These are phyloP conservation scores for Pythium apleroticum DNA, from an alignment of 352 stramenopile species.

Conservation along the genomic window DNA sequence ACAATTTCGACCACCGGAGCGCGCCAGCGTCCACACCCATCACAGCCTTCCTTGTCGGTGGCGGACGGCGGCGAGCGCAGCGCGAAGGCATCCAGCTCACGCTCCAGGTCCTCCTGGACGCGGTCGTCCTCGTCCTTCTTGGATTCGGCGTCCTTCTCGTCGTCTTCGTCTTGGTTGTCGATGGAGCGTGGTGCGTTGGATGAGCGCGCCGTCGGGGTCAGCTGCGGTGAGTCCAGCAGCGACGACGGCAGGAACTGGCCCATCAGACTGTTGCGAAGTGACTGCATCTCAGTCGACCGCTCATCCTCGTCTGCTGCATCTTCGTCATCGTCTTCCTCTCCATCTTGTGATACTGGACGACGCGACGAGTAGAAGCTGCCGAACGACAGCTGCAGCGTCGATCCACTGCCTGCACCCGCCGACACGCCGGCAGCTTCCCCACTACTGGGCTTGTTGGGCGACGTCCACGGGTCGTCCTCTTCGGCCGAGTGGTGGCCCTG, in stretches of 20 bases:
- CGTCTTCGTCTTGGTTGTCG: constrained; percentile 20
- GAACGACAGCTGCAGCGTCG: constrained; percentile 36
- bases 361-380: constrained; percentile 63
- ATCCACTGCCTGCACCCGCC: neutral
- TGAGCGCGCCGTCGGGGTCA: constrained; percentile 55
- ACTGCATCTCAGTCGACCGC: constrained; percentile 52
- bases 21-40: constrained; percentile 15
- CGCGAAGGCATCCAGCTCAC: constrained; percentile 20
- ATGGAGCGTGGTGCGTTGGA: neutral
- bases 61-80: constrained; percentile 8
- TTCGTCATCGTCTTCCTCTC: constrained; percentile 24
- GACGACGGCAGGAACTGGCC: constrained; percentile 77
- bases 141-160: neutral
- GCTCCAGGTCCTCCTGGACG: constrained; percentile 12
- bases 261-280: constrained; percentile 70
- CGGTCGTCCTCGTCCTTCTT: neutral
- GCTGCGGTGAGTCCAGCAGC: constrained; percentile 78
- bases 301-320: constrained; percentile 45
- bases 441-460: constrained; percentile 25
- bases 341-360: constrained; percentile 10
- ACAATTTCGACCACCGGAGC: constrained; percentile 22
- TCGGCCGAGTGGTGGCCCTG: constrained; percentile 17
- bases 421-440: neutral
- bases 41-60: constrained; percentile 12
- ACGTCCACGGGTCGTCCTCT: constrained; percentile 33